Conservation (phyloP, 768 basidiomycete species). For the Suillus weaverae region DNA sequence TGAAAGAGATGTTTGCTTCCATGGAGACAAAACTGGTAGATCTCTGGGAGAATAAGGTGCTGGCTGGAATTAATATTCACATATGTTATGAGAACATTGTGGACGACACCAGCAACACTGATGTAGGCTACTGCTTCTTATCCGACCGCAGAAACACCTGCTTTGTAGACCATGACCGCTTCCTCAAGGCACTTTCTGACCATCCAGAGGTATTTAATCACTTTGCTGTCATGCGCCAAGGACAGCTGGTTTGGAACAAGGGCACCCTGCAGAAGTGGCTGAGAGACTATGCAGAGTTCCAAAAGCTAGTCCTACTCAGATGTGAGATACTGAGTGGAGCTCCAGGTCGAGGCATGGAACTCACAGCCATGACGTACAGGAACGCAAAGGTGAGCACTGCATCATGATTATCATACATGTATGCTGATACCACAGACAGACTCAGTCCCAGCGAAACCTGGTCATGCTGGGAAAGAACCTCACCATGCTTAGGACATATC, state of each 20-base stretch:
- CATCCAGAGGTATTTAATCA: not conserved
- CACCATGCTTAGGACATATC: constrained; percentile 17
- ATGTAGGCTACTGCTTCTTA: constrained; percentile 8
- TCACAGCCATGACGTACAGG: not conserved
- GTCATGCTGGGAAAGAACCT: constrained; percentile 19
- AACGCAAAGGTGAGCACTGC: too few relatives aligned
- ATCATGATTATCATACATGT: too few relatives aligned
- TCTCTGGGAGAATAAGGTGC: constrained; percentile 19
- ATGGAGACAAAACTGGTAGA: not conserved
- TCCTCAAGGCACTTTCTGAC: not conserved
- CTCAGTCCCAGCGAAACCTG: constrained; percentile 16
- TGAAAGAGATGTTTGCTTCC: not conserved
- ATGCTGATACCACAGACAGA: too few relatives aligned
- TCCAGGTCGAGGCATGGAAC: constrained; percentile 7
- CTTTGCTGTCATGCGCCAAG: not conserved
- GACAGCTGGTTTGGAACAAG: constrained; percentile 4
- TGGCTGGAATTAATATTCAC: constrained; percentile 11
- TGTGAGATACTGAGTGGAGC: constrained; percentile 17
- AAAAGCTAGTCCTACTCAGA: constrained; percentile 1
- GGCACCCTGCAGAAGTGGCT: not conserved
- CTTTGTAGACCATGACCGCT: constrained; percentile 1
- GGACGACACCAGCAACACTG: constrained; percentile 8
- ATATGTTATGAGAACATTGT: not conserved
- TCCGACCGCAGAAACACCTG: constrained; percentile 1
- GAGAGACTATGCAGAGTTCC: constrained; percentile 10